Conservation (phyloP, 192 early-diverging fungal genomes). For the Entomortierella lignicola region DNA sequence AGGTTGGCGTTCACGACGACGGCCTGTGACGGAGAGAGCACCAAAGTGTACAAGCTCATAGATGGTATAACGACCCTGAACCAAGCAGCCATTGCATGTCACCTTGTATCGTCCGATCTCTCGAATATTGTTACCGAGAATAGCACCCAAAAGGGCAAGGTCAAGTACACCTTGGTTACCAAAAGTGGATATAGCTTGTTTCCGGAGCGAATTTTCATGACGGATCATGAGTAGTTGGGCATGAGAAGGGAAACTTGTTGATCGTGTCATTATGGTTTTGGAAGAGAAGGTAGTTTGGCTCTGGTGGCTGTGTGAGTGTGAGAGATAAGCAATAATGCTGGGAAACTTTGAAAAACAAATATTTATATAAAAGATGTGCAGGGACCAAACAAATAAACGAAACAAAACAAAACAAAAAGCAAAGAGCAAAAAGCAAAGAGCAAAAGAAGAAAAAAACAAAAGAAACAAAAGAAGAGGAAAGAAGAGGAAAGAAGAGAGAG, state of each 20-base stretch:
- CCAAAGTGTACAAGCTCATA: conserved; percentile 48
- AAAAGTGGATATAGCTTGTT: conserved; percentile 23
- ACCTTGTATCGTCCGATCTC: conserved; percentile 48
- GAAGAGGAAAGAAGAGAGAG: neutral
- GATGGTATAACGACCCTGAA: conserved; percentile 31
- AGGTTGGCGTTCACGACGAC: conserved; percentile 3
- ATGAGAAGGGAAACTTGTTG: conserved; percentile 11
- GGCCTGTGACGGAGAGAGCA: conserved; percentile 24
- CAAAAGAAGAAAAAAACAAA: neutral
- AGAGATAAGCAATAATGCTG: too few species aligned
- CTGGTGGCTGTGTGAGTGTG: neutral
- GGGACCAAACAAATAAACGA: too few species aligned
- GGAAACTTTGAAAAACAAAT: too few species aligned
- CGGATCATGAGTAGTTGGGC: conserved; percentile 19
- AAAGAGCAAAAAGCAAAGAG: neutral
- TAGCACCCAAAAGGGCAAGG: conserved; percentile 37
- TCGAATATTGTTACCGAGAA: conserved; percentile 46
- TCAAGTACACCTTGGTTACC: conserved; percentile 42
- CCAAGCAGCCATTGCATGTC: conserved; percentile 35
- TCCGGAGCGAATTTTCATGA: conserved; percentile 27
- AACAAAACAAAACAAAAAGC: too few species aligned
- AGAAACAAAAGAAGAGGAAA: neutral
- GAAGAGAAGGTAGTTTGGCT: neutral
- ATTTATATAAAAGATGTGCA: too few species aligned
- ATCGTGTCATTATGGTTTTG: conserved; percentile 1